Base-by-base conservation (phyloP, 805 yeast genomes). In the Ogataea haglerorum region DNA sequence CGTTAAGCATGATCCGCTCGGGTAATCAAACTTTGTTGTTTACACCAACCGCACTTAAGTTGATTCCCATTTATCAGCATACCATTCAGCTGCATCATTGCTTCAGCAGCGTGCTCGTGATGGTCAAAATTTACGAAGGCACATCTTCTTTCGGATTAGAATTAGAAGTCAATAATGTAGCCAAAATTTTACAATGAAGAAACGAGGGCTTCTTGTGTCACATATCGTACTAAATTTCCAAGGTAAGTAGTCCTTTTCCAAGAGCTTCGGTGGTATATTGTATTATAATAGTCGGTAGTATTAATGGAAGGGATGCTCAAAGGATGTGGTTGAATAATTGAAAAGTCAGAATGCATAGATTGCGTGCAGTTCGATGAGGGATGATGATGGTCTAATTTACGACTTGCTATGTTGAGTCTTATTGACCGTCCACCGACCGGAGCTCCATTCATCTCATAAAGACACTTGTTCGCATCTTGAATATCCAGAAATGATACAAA, bases 321-420 rank as follows among this genome's bases (percentile, higher is more conserved):
- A 7, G 21, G 21, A 19, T 19, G 8, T 7, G 21, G 3, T 7
- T 6, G 21, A 2, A 19, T 19, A 7, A 9, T 19, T 7, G 21
- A 7, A 19, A 7, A 19, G 2, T 19, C 21, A 6, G 21, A 19
- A 9, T 19, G 21, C 21, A 19, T 19, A 6, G 9, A 19, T 6
- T 3, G 8, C 21, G 2, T 19, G 21, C 7, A 19, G 21, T 19
- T 8, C 9, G 8, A 14, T 15, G 30, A 10, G 18, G 30, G 6
- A 8, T 27, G 17, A 15, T 27, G 19, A 15, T 13, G 30, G 10
- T 10, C 17, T 15, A 6, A 4, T 57, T 79, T 80, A 56, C 82
- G 89, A 30, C 85, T 75, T 29, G 96, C 96, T 95, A 95, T 87
- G 62, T 87, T 88, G 56, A 88, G 77, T 58, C 95, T 75, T 47